phyloP scores from a whole-genome alignment of 108 stramenopile species.

The Skeletonema costatum region DNA sequence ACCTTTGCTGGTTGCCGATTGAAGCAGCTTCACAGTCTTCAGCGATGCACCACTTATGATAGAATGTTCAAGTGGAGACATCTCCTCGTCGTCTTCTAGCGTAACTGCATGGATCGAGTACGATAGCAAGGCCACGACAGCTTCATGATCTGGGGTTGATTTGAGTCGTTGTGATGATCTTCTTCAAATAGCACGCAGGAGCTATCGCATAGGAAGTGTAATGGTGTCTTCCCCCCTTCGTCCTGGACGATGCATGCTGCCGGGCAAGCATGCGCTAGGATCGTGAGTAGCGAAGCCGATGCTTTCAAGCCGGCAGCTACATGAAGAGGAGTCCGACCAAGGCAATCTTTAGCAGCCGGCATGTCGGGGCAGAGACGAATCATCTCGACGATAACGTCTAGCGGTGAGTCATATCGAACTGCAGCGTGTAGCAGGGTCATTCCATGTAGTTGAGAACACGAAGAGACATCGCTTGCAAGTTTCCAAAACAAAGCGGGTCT shows the following conservation, averaged over 20 bases:
- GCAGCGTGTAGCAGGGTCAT: slow-evolving; percentile 9
- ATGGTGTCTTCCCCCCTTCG: slow-evolving; percentile 59
- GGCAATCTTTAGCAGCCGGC: slow-evolving; percentile 56
- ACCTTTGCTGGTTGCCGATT: not conserved
- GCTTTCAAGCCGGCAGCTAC: slow-evolving; percentile 68
- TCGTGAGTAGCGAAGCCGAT: slow-evolving; percentile 45
- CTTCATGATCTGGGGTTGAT: not conserved
- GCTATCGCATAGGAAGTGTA: slow-evolving; percentile 60
- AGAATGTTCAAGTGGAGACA: slow-evolving; percentile 6
- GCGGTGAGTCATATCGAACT: slow-evolving; percentile 1
- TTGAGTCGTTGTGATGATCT: not conserved
- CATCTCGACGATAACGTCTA: slow-evolving; percentile 45
- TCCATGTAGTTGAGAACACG: not conserved
- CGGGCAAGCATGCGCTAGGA: slow-evolving; percentile 59
- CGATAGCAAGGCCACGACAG: not conserved
- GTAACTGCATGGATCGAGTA: not conserved
- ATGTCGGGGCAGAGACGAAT: slow-evolving; percentile 57
- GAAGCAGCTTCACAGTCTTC: slow-evolving; percentile 6
- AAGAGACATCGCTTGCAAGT: not conserved
- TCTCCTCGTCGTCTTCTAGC: slow-evolving; percentile 10
- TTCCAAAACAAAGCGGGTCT: too few relatives aligned
- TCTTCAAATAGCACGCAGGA: slow-evolving; percentile 14
- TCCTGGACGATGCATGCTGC: slow-evolving; percentile 60
- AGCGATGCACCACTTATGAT: slow-evolving; percentile 1
- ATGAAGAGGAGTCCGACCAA: slow-evolving; percentile 71